phyloP scores from a whole-genome alignment of 345 rosid species.

The Hibiscus mutabilis region DNA sequence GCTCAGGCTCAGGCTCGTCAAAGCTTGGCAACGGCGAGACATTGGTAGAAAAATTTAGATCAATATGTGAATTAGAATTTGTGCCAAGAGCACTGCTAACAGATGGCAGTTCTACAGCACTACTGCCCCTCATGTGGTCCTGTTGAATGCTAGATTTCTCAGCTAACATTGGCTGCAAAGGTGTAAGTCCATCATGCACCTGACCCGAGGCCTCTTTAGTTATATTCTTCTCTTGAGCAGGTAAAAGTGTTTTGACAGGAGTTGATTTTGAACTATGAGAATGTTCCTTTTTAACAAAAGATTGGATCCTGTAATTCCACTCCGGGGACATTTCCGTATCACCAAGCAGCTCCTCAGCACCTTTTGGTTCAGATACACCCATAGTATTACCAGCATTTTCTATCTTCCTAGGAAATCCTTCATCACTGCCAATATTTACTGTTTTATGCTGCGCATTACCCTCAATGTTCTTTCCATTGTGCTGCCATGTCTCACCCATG shows the following conservation, averaged over 20 bases:
- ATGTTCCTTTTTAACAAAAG: conserved; percentile 34
- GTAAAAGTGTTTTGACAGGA: conserved; percentile 22
- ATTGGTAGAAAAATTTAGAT: conserved; percentile 20
- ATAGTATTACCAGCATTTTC: conserved; percentile 21
- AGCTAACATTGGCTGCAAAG: conserved; percentile 17
- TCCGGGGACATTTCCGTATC: conserved; percentile 81
- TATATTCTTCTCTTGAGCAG: conserved; percentile 20
- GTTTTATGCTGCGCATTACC: conserved; percentile 12
- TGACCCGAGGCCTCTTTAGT: conserved; percentile 19
- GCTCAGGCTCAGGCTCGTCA: conserved; percentile 1
- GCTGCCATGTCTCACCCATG: conserved; percentile 15
- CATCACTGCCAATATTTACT: conserved; percentile 20
- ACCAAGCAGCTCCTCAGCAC: conserved; percentile 43
- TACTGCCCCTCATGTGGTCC: conserved; percentile 19
- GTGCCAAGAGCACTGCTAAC: background rate
- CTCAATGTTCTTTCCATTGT: conserved; percentile 14
- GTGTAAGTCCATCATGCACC: conserved; percentile 18
- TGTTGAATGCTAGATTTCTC: conserved; percentile 25
- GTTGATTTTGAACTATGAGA: conserved; percentile 26
- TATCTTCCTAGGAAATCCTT: conserved; percentile 21
- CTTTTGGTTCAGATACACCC: conserved; percentile 32
- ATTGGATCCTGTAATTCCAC: conserved; percentile 49
- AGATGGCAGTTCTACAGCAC: conserved; percentile 8
- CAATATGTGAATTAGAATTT: conserved; percentile 15
- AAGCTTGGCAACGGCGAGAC: conserved; percentile 11